Evolutionary conservation across 2,329 filamentous ascomycete species (phyloP), one percentile per base, ranked within the genome.

Genomic region (Parafenestella ontariensis): DNA sequence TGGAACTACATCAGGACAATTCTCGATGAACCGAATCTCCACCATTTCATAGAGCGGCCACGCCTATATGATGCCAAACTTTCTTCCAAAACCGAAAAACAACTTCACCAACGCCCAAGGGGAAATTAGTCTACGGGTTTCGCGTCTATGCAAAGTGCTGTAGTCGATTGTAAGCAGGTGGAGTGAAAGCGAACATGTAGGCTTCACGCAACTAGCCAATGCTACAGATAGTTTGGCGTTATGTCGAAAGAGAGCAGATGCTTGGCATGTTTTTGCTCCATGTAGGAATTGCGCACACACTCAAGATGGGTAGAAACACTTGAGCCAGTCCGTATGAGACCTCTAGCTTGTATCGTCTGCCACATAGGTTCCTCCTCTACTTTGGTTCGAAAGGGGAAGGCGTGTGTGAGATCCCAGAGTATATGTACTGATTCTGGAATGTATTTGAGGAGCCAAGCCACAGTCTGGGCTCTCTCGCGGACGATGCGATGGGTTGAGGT

Each of bases 311-410:
- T 40, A 10, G 24, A 21, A n/a, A 40, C 37, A 15, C 37, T 40
- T n/a, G 11, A 5, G 20, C 37, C 37, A 9, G 17, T 24, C 4
- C 15, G 15, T 24, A 40, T 40, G 13, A 15, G 5, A n/a, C 37
- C 37, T n/a, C 54, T 44, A 3, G 50, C 46, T 28, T 51, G 51
- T 37, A 58, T 31, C 18, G 51, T 40, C 9, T 18, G 40, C 47
- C 47, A 51, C 20, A 57, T 29, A 17, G 37, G 37, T 29, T 51
- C 46, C 24, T 54, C 54, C 1, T 45, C 42, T 3, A 45, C 11
- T 28, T 34, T 45, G 26, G 11, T 4, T 15, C 8, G 17, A 33
- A 8, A 21, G 8, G 44, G 13, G 11, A 24, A 39, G 10, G 44
- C 31, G 10, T n/a, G 31, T 26, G 20, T 24, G 4, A 46, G 23